Conservation (phyloP, 1,284 basidiomycete genomes). For the Microbotryum lychnidis-dioicae region DNA sequence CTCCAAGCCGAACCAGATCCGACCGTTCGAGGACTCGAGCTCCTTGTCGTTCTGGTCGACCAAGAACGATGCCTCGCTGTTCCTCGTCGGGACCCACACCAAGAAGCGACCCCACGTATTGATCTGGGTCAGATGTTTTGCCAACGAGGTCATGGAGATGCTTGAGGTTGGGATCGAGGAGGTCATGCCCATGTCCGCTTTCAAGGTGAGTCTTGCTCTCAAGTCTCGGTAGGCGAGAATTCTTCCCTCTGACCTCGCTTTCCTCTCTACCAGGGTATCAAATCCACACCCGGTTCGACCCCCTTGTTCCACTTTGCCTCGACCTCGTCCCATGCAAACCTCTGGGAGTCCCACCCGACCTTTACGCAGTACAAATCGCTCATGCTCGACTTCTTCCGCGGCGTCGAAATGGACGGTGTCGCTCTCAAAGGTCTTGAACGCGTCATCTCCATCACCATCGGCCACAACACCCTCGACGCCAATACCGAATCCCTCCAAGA, state of each 20-base stretch:
- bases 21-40: conserved; percentile 75
- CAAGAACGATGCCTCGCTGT: conserved; percentile 93
- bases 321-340: conserved; percentile 44
- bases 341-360: conserved; percentile 84
- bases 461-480: conserved; percentile 25
- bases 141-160: conserved; percentile 84
- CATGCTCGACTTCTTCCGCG: conserved; percentile 78
- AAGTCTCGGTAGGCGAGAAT: too few species aligned
- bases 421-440: conserved; percentile 80
- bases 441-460: conserved; percentile 77
- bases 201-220: conserved; percentile 56
- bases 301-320: conserved; percentile 92
- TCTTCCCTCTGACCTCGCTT: background rate
- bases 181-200: conserved; percentile 66
- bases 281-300: conserved; percentile 81
- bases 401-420: conserved; percentile 74
- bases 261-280: conserved; percentile 54
- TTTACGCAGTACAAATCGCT: conserved; percentile 88
- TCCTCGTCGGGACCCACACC: conserved; percentile 80
- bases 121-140: conserved; percentile 79
- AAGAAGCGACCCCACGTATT: conserved; percentile 92
- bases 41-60: conserved; percentile 85
- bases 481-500: background rate
- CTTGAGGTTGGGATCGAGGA: conserved; percentile 81
- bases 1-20: conserved; percentile 73